Evolutionary conservation across 2,329 filamentous ascomycete genomes (phyloP), one percentile per base, ranked within the genome.

Genomic region (Ophiostoma piceae): DNA sequence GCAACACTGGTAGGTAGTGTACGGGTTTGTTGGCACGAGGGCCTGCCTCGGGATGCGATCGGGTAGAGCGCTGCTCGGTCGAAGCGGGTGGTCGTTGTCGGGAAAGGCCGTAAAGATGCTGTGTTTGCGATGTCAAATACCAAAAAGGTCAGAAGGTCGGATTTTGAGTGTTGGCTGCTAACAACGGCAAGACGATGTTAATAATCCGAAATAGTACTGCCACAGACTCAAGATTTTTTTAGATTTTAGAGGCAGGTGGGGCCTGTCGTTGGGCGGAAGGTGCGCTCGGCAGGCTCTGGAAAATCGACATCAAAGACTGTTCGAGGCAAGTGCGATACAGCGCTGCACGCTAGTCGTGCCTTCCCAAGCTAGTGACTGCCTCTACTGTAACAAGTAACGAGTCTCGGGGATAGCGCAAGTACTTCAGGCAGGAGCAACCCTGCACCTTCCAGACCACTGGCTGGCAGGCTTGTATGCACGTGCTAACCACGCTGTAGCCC

Each of bases 401-500:
- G 14, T 47, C 43, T 47, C 43, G 43, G 43, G 43, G 12, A 43
- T 47, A n/a, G 16, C 16, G 22, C 51, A 26, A 9, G n/a, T 16
- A 57, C 9, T 12, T 12, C 51, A 57, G 51, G 51, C 22, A 57
- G 8, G 51, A 26, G 51, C 47, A 19, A 22, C 47, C 47, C n/a
- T 8, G 19, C 47, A 54, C 12, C 22, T 14, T 2, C 37, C 14
- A 66, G 68, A 51, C 68, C 68, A 69, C 32, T 69, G 68, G 62
- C 62, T 47, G 68, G 32, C n/a, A 29, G 37, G 41, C 2, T 12
- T 51, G 29, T 47, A 66, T 47, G 43, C 62, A 69, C 41, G 68
- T 69, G 68, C 51, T 32, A 22, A n/a, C 35, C 60, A 60, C 57
- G 32, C 68, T 66, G 68, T 66, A 57, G 29, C 68, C 68, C 67